Evolutionary conservation across 2,329 filamentous ascomycete genomes (phyloP), one percentile per base, ranked within the genome.

Genomic region (Chaetothyriales sp.): DNA sequence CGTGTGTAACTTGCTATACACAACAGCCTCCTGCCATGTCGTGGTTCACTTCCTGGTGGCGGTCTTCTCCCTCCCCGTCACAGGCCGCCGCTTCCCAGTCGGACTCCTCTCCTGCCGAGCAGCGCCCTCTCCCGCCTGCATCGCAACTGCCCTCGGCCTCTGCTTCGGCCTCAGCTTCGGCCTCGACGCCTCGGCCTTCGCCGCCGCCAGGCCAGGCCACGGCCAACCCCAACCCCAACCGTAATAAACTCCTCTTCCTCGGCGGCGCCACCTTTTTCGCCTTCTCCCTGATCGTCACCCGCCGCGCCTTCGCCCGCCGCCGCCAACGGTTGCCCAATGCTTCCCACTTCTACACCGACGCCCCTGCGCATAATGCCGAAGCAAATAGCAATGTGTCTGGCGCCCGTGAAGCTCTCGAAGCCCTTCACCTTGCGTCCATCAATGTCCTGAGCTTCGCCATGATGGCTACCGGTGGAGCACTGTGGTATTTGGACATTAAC

Each of bases 391-490:
- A 67, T 45, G 74, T 80, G 25, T 83, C 83, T 62, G 81, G 82
- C 6, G 76, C 80, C 1, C 65, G 85, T 43, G 83, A 95, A 57
- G 90, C 90, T 0, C 69, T 85, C 33, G 85, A 94, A 67, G 90
- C 90, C 0, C 73, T 98, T 19, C 85, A 83, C 47, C 73, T 95
- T 37, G 92, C 90, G 0, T 95, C 89, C 0, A 76, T 95, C 60
- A 95, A 95, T 61, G 86, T 92, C 10, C 63, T 82, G 29, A 85
- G 82, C 60, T 78, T 92, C 48, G 82, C 77, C 0, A 80, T 95
- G 66, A 80, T 94, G 76, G 69, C 77, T 7, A 75, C 79, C 0
- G 92, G 90, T 2, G 88, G 84, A 0, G 67, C 82, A 9, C 73
- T 86, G 56, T 94, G 84, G 76, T 82, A 80, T 0, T 79, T 92